Conservation (phyloP, 2,329 filamentous ascomycete species). For the Fusarium oligoseptatum region DNA sequence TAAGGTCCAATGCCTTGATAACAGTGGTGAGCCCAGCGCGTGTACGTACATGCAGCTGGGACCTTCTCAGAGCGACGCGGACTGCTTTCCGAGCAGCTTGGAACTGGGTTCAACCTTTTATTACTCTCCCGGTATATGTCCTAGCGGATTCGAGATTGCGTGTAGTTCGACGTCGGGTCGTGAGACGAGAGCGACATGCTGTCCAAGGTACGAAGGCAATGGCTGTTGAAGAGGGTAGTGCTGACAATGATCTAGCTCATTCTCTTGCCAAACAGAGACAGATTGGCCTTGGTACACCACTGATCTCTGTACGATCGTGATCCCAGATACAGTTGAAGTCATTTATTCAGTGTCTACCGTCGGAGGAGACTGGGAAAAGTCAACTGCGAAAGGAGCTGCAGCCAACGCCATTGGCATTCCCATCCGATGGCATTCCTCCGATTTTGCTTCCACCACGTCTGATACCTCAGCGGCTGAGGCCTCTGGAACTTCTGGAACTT, state of each 20-base stretch:
- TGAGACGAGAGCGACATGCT: background rate
- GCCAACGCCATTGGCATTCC: background rate
- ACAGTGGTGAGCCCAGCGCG: background rate
- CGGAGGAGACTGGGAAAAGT: background rate
- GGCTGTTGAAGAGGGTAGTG: too few relatives aligned
- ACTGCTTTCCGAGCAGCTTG: background rate
- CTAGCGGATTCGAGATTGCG: background rate
- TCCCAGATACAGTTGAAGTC: background rate
- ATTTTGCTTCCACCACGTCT: background rate
- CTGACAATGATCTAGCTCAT: background rate
- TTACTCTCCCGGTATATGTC: background rate
- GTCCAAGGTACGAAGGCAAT: background rate
- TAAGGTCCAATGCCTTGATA: background rate
- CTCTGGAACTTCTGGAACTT: background rate
- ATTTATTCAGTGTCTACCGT: background rate
- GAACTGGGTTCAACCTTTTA: background rate
- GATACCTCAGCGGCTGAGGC: background rate
- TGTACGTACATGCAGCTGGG: constrained; percentile 2
- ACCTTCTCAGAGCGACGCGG: background rate
- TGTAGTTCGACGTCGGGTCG: background rate
- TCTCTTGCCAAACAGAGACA: background rate
- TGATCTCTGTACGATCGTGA: background rate
- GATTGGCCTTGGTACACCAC: background rate
- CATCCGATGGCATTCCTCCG: background rate
- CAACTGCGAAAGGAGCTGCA: background rate